Evolutionary conservation across 1,139 yeast species (phyloP), one percentile per base, ranked within the genome.

Genomic region (Komagataea norvegica): DNA sequence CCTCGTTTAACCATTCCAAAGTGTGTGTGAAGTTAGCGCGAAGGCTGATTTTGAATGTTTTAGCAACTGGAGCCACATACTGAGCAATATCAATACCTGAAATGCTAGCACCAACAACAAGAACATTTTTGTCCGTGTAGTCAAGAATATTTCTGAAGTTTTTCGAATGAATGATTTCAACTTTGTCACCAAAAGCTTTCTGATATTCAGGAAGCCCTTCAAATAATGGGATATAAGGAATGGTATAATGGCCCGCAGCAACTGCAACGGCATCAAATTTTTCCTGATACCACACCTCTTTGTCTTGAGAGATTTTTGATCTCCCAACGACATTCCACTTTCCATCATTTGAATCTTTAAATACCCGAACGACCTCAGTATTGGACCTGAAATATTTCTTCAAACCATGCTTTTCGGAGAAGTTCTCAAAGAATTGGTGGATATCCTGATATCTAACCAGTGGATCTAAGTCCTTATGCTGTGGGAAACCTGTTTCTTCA

Each of bases 101-200:
- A 25, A 72, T 60, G 25, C 71, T 64, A 0, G 74, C 72, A 3
- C 78, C 79, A 29, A 73, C 60, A 27, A 72, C 60, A 40, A 73
- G 52, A 6, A 70, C 67, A 24, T 64, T 64, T 46, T 70, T 64
- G 36, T 59, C 60, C 20, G 51, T 50, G 37, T 68, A 43, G 42
- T 58, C n/a, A 52, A 59, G 28, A 2, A 52, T 47, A 7, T 41
- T 41, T 28, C 54, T 41, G 38, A 47, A 68, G 43, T 62, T 60
- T 43, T 68, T 69, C 33, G 73, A 63, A 52, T 70, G 68, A 42
- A 61, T 57, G 26, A 24, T 24, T 14, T 24, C 26, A 3, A 70
- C 49, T 8, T 55, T 43, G 8, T 58, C 60, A 1, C 75, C 75
- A 43, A 56, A 50, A 21, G 49, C 51, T 9, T 49, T 45, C 32